These are phyloP conservation scores for Epichloe coenophiala DNA, from an alignment of 2,329 filamentous ascomycete species.

Conservation along the genomic window DNA sequence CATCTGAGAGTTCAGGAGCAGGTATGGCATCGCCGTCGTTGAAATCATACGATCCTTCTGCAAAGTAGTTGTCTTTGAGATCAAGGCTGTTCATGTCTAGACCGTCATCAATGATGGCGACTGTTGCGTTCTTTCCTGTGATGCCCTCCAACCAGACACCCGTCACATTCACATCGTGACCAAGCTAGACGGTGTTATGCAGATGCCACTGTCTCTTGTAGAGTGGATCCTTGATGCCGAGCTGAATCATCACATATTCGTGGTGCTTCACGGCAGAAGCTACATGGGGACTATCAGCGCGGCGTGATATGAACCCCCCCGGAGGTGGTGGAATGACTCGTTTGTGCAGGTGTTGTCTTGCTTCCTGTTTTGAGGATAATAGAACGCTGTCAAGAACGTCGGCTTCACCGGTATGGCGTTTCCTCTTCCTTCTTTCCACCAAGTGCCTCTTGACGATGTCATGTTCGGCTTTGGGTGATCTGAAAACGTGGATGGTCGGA, in stretches of 20 bases:
- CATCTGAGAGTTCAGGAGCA: conserved; percentile 68
- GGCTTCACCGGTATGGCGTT: conserved; percentile 36
- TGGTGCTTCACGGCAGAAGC: conserved; percentile 41
- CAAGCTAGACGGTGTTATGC: conserved; percentile 64
- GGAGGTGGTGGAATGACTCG: conserved; percentile 30
- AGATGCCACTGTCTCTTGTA: conserved; percentile 95
- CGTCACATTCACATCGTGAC: conserved; percentile 94
- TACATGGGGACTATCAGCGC: conserved; percentile 8
- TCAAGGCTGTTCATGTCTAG: conserved; percentile 93
- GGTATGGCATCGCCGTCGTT: conserved; percentile 75
- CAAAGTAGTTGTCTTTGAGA: conserved; percentile 86
- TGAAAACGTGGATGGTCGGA: conserved; percentile 77
- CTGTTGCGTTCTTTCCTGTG: conserved; percentile 77
- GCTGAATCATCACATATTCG: conserved; percentile 42
- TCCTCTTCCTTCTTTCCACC: conserved; percentile 43
- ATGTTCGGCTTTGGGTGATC: conserved; percentile 46
- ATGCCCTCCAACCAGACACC: conserved; percentile 83
- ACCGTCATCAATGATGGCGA: conserved; percentile 92
- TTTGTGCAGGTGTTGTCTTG: conserved; percentile 40
- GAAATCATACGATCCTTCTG: conserved; percentile 87
- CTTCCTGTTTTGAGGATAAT: conserved; percentile 61
- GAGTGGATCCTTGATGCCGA: conserved; percentile 80
- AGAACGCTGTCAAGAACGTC: conserved; percentile 61
- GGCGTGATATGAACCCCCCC: conserved; percentile 13
- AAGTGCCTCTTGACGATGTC: conserved; percentile 45